Percentiles rank a stretch among this genome's conserved stretches.
These are phyloP conservation scores for Fusarium globosum DNA, from an alignment of 2,329 filamentous ascomycete species.

Conservation along the genomic window DNA sequence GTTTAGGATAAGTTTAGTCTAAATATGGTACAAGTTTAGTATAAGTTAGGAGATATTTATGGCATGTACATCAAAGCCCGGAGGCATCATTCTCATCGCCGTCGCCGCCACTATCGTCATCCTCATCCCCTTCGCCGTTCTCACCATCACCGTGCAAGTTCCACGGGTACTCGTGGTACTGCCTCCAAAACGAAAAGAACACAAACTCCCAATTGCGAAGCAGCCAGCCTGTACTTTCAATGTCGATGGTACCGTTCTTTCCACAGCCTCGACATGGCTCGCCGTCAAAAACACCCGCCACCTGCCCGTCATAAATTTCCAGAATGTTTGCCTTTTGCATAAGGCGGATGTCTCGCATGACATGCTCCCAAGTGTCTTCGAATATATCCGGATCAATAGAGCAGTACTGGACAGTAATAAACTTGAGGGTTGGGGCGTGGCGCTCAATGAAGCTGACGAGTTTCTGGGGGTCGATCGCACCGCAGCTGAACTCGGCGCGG, in stretches of 20 bases:
- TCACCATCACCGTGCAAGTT: not conserved
- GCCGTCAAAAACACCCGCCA: not conserved
- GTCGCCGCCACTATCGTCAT: too few species aligned
- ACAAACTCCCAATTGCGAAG: not conserved
- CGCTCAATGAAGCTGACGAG: not conserved
- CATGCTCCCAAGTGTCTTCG: not conserved
- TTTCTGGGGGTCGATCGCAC: not conserved
- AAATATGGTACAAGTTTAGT: too few species aligned
- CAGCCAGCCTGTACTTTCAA: not conserved
- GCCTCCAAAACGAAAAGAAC: not conserved
- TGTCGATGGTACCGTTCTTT: not conserved
- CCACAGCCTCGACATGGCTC: not conserved
- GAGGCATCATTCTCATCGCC: not conserved
- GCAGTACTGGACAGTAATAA: rapidly evolving
- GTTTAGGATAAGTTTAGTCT: too few species aligned
- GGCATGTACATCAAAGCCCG: not conserved
- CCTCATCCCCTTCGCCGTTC: not conserved
- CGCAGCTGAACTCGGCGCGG: not conserved
- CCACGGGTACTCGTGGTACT: not conserved
- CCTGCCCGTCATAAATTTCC: not conserved
- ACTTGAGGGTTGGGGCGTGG: not conserved
- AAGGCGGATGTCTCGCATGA: not conserved
- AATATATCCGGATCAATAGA: not conserved
- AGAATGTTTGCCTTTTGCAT: not conserved
- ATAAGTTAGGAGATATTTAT: not conserved